Evolutionary conservation across 1,284 basidiomycete genomes (phyloP).

Genomic region (Cutaneotrichosporon cyanovorans): DNA sequence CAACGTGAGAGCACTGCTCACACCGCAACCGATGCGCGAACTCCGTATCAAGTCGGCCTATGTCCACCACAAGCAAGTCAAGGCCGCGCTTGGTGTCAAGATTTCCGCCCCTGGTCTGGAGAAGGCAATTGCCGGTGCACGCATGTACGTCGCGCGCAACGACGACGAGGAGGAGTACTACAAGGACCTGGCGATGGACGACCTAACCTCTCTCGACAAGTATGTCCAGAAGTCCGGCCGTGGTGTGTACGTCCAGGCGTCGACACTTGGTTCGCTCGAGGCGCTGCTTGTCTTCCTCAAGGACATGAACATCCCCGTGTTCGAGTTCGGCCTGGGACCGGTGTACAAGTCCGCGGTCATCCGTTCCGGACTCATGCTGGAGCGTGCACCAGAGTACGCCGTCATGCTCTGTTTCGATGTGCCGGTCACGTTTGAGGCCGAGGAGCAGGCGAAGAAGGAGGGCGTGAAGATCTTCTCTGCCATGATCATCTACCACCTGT

Average conservation of each 20-base stretch:
- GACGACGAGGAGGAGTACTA: slow-evolving; percentile 95
- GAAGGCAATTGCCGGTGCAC: slow-evolving; percentile 97
- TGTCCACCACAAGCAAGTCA: slow-evolving; percentile 97
- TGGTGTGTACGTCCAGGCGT: slow-evolving; percentile 96
- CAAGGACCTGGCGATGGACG: slow-evolving; percentile 93
- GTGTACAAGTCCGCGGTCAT: slow-evolving; percentile 95
- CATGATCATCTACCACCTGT: slow-evolving; percentile 92
- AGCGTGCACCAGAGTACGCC: slow-evolving; percentile 91
- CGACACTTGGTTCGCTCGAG: slow-evolving; percentile 94
- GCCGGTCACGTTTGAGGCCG: slow-evolving; percentile 75
- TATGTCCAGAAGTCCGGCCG: slow-evolving; percentile 91
- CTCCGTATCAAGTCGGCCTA: slow-evolving; percentile 96
- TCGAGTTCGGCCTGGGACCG: slow-evolving; percentile 95
- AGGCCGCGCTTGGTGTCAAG: slow-evolving; percentile 96
- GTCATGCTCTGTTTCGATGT: slow-evolving; percentile 98
- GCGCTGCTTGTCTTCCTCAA: slow-evolving; percentile 94
- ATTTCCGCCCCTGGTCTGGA: slow-evolving; percentile 92
- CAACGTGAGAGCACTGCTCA: slow-evolving; percentile 85
- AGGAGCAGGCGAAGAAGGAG: slow-evolving; percentile 83
- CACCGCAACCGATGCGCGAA: slow-evolving; percentile 93
- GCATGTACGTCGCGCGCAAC: slow-evolving; percentile 80
- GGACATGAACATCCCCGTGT: slow-evolving; percentile 92
- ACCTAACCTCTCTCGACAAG: slow-evolving; percentile 80
- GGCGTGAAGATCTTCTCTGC: slow-evolving; percentile 85
- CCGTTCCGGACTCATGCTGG: slow-evolving; percentile 88